These are phyloP conservation scores for Bruguiera gymnorhiza DNA, from an alignment of 345 rosid genomes.

Conservation along the genomic window DNA sequence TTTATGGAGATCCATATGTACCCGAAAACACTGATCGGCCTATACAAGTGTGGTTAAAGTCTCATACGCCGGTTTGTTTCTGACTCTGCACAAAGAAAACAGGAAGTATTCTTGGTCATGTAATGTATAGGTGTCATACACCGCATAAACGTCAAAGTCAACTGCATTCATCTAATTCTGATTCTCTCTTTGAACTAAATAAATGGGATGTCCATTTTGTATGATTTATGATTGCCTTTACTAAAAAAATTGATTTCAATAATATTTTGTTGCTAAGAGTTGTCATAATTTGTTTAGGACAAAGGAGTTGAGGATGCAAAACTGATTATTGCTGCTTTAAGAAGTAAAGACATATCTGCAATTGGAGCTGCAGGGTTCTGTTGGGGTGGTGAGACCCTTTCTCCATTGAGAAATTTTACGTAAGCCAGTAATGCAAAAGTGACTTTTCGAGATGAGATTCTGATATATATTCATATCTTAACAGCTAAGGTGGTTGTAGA, in stretches of 20 bases:
- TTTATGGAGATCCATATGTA: conserved; percentile 15
- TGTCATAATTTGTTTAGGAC: conserved; percentile 13
- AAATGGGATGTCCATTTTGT: not conserved
- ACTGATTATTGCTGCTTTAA: conserved; percentile 29
- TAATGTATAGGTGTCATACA: not conserved
- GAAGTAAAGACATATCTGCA: conserved; percentile 27
- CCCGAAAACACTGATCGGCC: conserved; percentile 2
- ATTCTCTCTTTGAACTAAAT: not conserved
- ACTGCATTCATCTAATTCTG: not conserved
- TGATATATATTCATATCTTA: not conserved
- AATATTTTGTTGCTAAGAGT: not conserved
- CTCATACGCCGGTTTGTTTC: conserved; percentile 27
- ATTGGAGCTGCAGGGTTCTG: conserved; percentile 49
- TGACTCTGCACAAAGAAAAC: not conserved
- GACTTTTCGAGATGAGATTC: not conserved
- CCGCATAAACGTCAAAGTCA: not conserved
- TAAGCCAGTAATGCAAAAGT: not conserved
- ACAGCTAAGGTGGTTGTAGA: conserved; percentile 40
- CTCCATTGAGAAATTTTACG: not conserved
- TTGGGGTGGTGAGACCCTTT: conserved; percentile 40
- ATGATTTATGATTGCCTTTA: not conserved
- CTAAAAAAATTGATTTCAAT: not conserved
- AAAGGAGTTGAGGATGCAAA: conserved; percentile 40
- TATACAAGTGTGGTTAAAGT: conserved; percentile 23
- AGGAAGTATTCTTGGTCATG: not conserved